Evolutionary conservation across 495 filamentous ascomycete genomes (phyloP), one percentile per base, ranked within the genome.

Genomic region (Clohesyomyces aquaticus): DNA sequence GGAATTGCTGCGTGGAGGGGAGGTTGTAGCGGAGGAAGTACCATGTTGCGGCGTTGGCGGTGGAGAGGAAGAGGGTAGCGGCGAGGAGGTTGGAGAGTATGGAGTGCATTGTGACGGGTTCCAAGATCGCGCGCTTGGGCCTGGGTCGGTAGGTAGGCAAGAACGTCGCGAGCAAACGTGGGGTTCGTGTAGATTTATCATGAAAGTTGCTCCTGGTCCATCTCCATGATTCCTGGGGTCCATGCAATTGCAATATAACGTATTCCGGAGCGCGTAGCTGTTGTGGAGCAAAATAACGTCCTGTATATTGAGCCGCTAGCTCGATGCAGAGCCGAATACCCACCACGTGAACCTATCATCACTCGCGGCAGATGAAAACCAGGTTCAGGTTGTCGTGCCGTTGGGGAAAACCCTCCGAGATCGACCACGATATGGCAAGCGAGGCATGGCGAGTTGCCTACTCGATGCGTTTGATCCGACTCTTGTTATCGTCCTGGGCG

Each of bases 21-120:
- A 72, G 66, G 46, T 67, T 70, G 59, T 74, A 77, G 29, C 71
- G 71, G 27, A 77, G 72, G 55, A 74, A 38, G 32, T 38, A 38
- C 32, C 32, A 38, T 38, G 32, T 38, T 38, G 32, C 32, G 6
- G 32, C 32, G 6, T 6, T 38, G 14, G 32, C 14, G 32, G 32
- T 6, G 32, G 32, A 6, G 32, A 38, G 32, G 32, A 6, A 38
- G 32, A 38, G 32, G 32, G 32, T 14, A 6, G 32, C 14, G 6
- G 32, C 32, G 14, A 38, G 32, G 32, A 38, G 32, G 32, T 6
- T 6, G 32, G 32, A 38, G 32, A 38, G 32, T 6, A 38, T 6
- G 14, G 32, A 38, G 32, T 38, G 14, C 32, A 38, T 38, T 38
- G 6, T 38, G 32, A 38, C 6, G 14, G 32, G 6, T n/a, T n/a